Evolutionary conservation across 2,329 filamentous ascomycete species (phyloP).

Genomic region (Juglanconis juglandina): DNA sequence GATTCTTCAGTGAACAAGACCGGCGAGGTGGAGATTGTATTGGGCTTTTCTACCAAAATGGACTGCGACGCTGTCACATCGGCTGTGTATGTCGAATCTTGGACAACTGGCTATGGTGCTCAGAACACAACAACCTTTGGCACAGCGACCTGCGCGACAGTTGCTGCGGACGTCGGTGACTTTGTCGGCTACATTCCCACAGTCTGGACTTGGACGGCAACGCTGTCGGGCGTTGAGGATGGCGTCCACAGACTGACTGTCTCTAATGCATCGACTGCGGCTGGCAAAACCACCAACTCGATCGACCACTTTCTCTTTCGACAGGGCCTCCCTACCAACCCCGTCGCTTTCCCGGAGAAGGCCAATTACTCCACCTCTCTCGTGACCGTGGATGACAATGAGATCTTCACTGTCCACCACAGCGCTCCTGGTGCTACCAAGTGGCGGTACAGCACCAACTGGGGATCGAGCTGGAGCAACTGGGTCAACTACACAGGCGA

Average conservation of each 20-base stretch:
- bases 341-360: conserved; percentile 51
- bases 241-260: conserved; percentile 57
- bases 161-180: conserved; percentile 24
- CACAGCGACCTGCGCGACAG: conserved; percentile 1
- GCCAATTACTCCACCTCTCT: conserved; percentile 52
- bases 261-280: conserved; percentile 46
- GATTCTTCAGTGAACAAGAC: conserved; percentile 25
- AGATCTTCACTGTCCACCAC: conserved; percentile 46
- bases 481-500: conserved; percentile 55
- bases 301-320: conserved; percentile 57
- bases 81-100: conserved; percentile 49
- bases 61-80: conserved; percentile 50
- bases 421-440: conserved; percentile 57
- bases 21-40: conserved; percentile 38
- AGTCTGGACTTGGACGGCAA: conserved; percentile 43
- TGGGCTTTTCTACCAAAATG: conserved; percentile 59
- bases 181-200: conserved; percentile 50
- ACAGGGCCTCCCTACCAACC: conserved; percentile 54
- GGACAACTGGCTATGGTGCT: conserved; percentile 36
- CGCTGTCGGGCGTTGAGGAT: conserved; percentile 42
- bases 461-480: conserved; percentile 54
- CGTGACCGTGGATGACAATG: conserved; percentile 35
- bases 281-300: conserved; percentile 43
- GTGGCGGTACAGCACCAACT: conserved; percentile 61
- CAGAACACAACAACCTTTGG: conserved; percentile 6